phyloP scores from a whole-genome alignment of 257 asterid genomes.

The Solanum corneliomulleri region DNA sequence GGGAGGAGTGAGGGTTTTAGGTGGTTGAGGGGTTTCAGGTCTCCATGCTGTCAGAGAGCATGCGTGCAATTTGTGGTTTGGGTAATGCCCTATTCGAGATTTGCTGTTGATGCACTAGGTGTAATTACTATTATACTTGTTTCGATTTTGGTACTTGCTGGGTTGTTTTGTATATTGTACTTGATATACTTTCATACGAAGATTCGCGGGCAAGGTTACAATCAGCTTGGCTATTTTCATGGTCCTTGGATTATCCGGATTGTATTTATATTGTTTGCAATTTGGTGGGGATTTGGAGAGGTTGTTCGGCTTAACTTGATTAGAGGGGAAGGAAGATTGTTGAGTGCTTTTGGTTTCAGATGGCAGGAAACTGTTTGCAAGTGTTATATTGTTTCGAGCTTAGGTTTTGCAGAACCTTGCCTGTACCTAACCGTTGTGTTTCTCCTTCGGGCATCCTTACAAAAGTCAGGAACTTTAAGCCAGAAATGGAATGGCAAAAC shows the following conservation, averaged over 20 bases:
- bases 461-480: constrained; percentile 44
- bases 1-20: constrained; percentile 7
- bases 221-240: constrained; percentile 46
- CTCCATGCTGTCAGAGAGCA: constrained; percentile 83
- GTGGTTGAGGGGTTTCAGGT: constrained; percentile 14
- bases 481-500: constrained; percentile 68
- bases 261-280: constrained; percentile 29
- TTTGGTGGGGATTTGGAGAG: constrained; percentile 86
- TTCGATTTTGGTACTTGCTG: constrained; percentile 47
- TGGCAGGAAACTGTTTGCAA: constrained; percentile 82
- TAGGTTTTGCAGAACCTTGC: constrained; percentile 85
- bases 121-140: constrained; percentile 70
- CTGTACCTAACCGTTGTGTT: constrained; percentile 56
- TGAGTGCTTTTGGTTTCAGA: constrained; percentile 39
- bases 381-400: constrained; percentile 64
- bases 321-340: constrained; percentile 42
- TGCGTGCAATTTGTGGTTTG: constrained; percentile 68
- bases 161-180: constrained; percentile 43
- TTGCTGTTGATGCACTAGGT: constrained; percentile 83
- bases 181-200: constrained; percentile 48
- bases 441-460: constrained; percentile 72
- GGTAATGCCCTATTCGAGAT: constrained; percentile 85
- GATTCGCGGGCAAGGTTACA: constrained; percentile 34
- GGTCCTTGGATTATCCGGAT: constrained; percentile 82
- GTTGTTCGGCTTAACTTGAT: constrained; percentile 41